Base-by-base conservation (phyloP, 345 rosid genomes). In the Brassica nigra region DNA sequence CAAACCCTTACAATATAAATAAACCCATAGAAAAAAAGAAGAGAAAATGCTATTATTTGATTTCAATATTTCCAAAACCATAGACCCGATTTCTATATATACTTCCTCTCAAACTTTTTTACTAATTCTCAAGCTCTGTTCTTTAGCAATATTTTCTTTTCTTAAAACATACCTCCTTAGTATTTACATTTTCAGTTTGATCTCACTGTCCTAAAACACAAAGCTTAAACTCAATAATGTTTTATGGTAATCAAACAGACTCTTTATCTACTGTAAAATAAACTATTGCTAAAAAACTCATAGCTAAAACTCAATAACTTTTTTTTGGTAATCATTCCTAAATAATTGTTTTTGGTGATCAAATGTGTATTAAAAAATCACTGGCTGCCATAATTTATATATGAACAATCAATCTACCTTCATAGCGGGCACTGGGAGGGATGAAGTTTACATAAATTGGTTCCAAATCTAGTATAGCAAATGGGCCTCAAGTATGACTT, bases 61-160 rank as follows among this genome's bases (percentile, higher is more conserved):
- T 70, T 58, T 66, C 36, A 59, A 71, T 44, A 81, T 76, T 71
- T 72, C 71, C 23, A 68, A 49, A 71, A 15, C 47, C 0, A 36
- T 54, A 36, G 70, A 54, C 1, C 1, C 27, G 27, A 23, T 23
- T 23, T 23, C 10, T n/a, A 9, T 28, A 30, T 55, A 27, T 57
- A 28, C 65, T 57, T 76, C 73, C 28, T 72, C 71, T 72, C 80
- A 61, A 58, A 71, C 76, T 81, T 47, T 39, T 23, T 23, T 85
- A 81, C 70, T 69, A 77, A 80, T 84, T 85, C 72, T 71, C 54
- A 77, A 72, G 30, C 49, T 83, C 77, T 70, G 68, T 55, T 83
- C 80, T 66, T 80, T 62, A 62, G 67, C 82, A 76, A 81, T 74
- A 64, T 16, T 69, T 65, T 79, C 72, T 16, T 76, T 27, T 29